Conservation (phyloP, 2,329 filamentous ascomycete species). For the Aureobasidium sp. region DNA sequence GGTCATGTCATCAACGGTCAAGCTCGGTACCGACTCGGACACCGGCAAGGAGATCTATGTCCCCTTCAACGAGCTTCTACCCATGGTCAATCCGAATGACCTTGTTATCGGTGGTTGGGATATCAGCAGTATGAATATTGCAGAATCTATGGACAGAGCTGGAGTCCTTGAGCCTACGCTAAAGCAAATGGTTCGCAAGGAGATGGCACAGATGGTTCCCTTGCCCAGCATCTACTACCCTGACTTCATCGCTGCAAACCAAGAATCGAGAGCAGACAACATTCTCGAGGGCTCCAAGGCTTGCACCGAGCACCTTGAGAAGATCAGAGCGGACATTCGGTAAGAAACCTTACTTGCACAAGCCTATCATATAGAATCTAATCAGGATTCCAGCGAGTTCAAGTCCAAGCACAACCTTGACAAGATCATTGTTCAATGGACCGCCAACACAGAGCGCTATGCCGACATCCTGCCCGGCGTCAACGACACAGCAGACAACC, state of each 20-base stretch:
- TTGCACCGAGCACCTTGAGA: slow-evolving; percentile 79
- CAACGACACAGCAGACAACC: slow-evolving; percentile 94
- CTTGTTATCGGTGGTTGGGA: slow-evolving; percentile 95
- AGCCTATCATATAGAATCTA: not conserved
- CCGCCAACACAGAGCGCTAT: slow-evolving; percentile 96
- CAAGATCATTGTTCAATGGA: slow-evolving; percentile 97
- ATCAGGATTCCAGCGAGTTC: slow-evolving; percentile 59
- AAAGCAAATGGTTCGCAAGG: slow-evolving; percentile 83
- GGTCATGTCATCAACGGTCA: slow-evolving; percentile 94
- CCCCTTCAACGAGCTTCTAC: slow-evolving; percentile 86
- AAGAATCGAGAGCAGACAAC: slow-evolving; percentile 94
- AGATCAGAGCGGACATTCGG: slow-evolving; percentile 88
- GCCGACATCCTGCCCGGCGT: slow-evolving; percentile 80
- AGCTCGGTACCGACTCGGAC: slow-evolving; percentile 81
- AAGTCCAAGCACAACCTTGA: slow-evolving; percentile 78
- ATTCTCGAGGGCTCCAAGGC: slow-evolving; percentile 77
- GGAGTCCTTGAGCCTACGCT: slow-evolving; percentile 91
- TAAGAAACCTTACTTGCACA: slow-evolving; percentile 28
- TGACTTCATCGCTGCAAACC: slow-evolving; percentile 98
- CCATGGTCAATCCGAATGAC: slow-evolving; percentile 96
- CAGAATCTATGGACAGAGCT: slow-evolving; percentile 90
- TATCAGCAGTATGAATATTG: slow-evolving; percentile 84
- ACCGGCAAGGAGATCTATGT: slow-evolving; percentile 90
- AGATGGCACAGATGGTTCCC: slow-evolving; percentile 82
- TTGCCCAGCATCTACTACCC: slow-evolving; percentile 97